phyloP scores from a whole-genome alignment of 1,284 basidiomycete species.

The Cutaneotrichosporon cutaneum region DNA sequence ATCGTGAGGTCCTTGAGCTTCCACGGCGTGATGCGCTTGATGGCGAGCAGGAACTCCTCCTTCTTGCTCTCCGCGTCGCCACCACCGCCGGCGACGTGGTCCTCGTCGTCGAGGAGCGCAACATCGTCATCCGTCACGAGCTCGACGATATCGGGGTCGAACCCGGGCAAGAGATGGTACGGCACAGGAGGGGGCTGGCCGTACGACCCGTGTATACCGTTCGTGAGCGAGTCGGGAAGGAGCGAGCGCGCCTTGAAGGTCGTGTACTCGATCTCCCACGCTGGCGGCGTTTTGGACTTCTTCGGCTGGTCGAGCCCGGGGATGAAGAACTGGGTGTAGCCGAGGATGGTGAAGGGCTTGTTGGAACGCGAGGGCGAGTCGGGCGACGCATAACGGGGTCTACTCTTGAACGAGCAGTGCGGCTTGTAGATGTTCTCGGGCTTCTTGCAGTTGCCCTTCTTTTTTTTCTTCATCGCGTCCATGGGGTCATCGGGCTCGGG shows the following conservation, averaged over 20 bases:
- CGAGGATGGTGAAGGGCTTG: constrained; percentile 40
- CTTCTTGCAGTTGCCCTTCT: constrained; percentile 42
- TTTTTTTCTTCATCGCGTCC: constrained; percentile 29
- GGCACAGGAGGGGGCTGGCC: constrained; percentile 60
- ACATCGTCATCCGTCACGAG: constrained; percentile 12
- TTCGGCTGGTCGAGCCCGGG: constrained; percentile 60
- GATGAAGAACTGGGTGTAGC: constrained; percentile 67
- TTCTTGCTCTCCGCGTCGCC: background rate
- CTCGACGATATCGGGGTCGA: constrained; percentile 27
- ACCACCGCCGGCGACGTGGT: background rate
- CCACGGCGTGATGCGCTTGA: constrained; percentile 68
- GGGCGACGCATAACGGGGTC: constrained; percentile 46
- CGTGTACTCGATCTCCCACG: constrained; percentile 74
- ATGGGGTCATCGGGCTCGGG: constrained; percentile 24
- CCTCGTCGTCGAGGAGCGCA: constrained; percentile 6
- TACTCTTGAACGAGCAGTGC: constrained; percentile 48
- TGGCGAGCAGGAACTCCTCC: constrained; percentile 32
- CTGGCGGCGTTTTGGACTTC: constrained; percentile 61
- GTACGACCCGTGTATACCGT: background rate
- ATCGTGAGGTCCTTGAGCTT: constrained; percentile 73
- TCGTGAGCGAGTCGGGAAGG: constrained; percentile 39
- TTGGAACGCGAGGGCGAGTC: constrained; percentile 46
- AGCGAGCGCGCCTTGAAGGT: constrained; percentile 60
- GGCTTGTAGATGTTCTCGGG: constrained; percentile 52
- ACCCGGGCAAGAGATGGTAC: constrained; percentile 62